Percentiles rank a stretch among this genome's conserved stretches.
These are phyloP conservation scores for Aspergillus udagawae DNA, from an alignment of 2,329 filamentous ascomycete genomes.

Conservation along the genomic window DNA sequence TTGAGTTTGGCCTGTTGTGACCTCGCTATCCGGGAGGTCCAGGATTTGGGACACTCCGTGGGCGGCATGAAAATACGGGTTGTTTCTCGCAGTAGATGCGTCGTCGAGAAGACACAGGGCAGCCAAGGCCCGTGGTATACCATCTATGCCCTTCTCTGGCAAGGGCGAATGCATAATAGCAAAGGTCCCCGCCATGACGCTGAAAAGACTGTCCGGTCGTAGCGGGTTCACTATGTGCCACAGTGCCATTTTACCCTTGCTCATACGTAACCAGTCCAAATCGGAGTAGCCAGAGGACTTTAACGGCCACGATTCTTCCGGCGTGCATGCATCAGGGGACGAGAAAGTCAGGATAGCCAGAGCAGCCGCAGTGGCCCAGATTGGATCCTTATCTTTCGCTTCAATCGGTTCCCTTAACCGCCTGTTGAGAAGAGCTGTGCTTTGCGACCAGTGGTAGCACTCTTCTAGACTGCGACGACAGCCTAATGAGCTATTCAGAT, in stretches of 20 bases:
- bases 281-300: slow-evolving; percentile 41
- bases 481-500: slow-evolving; percentile 16
- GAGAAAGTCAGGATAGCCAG: slow-evolving; percentile 41
- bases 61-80: slow-evolving; percentile 38
- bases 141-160: slow-evolving; percentile 18
- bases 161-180: slow-evolving; percentile 36
- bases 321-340: slow-evolving; percentile 35
- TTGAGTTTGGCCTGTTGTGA: slow-evolving; percentile 22
- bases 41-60: slow-evolving; percentile 35
- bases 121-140: slow-evolving; percentile 18
- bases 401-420: slow-evolving; percentile 33
- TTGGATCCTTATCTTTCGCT: slow-evolving; percentile 39
- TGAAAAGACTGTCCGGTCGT: slow-evolving; percentile 48
- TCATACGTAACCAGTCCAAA: slow-evolving; percentile 57
- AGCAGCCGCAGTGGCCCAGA: slow-evolving; percentile 47
- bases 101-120: slow-evolving; percentile 20
- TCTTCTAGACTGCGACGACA: slow-evolving; percentile 34
- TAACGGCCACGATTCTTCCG: slow-evolving; percentile 55
- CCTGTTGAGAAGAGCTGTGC: slow-evolving; percentile 39
- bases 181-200: slow-evolving; percentile 26
- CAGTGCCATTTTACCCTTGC: slow-evolving; percentile 53
- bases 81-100: slow-evolving; percentile 32
- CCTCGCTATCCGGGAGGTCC: slow-evolving; percentile 22
- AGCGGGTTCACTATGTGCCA: slow-evolving; percentile 50
- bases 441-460: slow-evolving; percentile 43